A percentile compares a stretch with the other conserved stretches of the same genome.
phyloP scores from a whole-genome alignment of 2,329 filamentous ascomycete species.

The Claviceps spartinae region DNA sequence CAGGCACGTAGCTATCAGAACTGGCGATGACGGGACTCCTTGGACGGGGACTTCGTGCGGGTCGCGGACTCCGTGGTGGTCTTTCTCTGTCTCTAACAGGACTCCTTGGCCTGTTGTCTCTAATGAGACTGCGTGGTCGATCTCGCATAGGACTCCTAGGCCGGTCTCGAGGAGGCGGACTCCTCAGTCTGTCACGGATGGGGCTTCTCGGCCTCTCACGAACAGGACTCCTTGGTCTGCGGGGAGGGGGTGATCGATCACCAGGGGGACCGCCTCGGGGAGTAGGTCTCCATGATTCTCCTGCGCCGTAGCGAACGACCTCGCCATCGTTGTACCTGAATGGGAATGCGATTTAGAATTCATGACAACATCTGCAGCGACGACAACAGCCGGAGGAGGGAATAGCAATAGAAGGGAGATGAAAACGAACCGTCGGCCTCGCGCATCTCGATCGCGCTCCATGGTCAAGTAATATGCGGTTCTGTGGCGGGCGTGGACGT shows the following conservation, averaged over 20 bases:
- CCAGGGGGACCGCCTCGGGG: constrained; percentile 24
- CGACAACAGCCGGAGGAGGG: neutral
- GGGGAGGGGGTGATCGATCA: constrained; percentile 34
- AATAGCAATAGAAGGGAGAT: neutral
- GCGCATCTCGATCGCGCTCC: constrained; percentile 24
- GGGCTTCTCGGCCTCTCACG: constrained; percentile 11
- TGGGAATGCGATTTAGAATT: constrained; percentile 5
- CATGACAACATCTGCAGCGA: too few relatives aligned
- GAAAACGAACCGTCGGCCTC: constrained; percentile 19
- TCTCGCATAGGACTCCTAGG: constrained; percentile 11
- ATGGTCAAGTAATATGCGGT: constrained; percentile 9
- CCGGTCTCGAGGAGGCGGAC: constrained; percentile 5
- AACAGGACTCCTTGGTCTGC: constrained; percentile 19
- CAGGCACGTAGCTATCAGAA: constrained; percentile 34
- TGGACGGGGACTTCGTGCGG: constrained; percentile 24
- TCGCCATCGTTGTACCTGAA: constrained; percentile 46
- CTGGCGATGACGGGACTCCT: constrained; percentile 23
- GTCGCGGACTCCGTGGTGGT: constrained; percentile 17
- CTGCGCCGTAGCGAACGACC: constrained; percentile 47
- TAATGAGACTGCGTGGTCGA: constrained; percentile 13
- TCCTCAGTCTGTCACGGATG: constrained; percentile 7
- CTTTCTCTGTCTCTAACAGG: constrained; percentile 14
- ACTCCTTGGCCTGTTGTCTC: constrained; percentile 14
- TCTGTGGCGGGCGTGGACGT: neutral
- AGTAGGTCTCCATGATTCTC: constrained; percentile 47